Conservation (phyloP, 2,329 filamentous ascomycete genomes). For the Epichloe aotearoae region DNA sequence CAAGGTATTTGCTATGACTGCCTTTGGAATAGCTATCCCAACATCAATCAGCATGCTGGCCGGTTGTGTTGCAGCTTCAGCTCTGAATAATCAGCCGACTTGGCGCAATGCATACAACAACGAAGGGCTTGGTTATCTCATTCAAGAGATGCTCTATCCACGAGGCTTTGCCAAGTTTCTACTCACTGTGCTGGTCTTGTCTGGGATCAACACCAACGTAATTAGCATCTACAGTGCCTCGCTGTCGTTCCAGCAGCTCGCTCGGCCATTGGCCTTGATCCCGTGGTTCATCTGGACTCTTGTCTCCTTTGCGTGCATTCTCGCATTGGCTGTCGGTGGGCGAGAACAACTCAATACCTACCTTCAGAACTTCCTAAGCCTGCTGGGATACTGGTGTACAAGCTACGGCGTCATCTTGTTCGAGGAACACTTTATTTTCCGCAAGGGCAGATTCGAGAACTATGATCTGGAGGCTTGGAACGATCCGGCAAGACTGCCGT, state of each 20-base stretch:
- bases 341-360: constrained; percentile 26
- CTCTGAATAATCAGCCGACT: constrained; percentile 24
- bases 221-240: constrained; percentile 26
- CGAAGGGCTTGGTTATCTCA: constrained; percentile 30
- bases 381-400: constrained; percentile 33
- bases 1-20: constrained; percentile 35
- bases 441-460: constrained; percentile 24
- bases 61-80: constrained; percentile 28
- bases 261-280: constrained; percentile 20
- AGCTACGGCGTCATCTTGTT: constrained; percentile 28
- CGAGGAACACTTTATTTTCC: constrained; percentile 29
- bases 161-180: constrained; percentile 32
- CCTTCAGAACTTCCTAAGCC: constrained; percentile 29
- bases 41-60: constrained; percentile 35
- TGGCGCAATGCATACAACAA: constrained; percentile 26
- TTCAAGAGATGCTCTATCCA: constrained; percentile 31
- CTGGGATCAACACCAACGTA: constrained; percentile 24
- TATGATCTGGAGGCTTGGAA: constrained; percentile 34
- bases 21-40: constrained; percentile 32
- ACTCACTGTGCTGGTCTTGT: constrained; percentile 23
- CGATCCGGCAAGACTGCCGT: constrained; percentile 25
- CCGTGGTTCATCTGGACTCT: constrained; percentile 29
- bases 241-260: constrained; percentile 27
- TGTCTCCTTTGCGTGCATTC: constrained; percentile 25
- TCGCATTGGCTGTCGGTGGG: constrained; percentile 27